Evolutionary conservation across 2,329 filamentous ascomycete genomes (phyloP).

Genomic region (Fusarium neocosmosporiellum): DNA sequence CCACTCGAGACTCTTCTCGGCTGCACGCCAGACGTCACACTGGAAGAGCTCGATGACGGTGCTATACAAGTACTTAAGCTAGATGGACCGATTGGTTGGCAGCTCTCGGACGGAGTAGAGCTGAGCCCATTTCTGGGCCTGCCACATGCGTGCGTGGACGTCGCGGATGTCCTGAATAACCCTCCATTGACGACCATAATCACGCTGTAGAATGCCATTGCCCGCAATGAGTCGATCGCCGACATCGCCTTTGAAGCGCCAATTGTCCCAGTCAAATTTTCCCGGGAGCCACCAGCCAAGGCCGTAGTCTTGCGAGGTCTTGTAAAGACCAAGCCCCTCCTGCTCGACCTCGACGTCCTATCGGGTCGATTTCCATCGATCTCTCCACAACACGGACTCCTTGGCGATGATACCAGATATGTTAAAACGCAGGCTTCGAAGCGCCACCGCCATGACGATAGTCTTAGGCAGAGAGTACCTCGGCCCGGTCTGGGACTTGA

Average conservation of each 20-base stretch:
- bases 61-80: not conserved
- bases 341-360: not conserved
- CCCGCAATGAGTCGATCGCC: not conserved
- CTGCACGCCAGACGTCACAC: not conserved
- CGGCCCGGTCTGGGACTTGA: not conserved
- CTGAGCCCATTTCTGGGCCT: not conserved
- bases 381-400: not conserved
- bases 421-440: not conserved
- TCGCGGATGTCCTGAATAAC: not conserved
- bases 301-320: not conserved
- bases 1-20: not conserved
- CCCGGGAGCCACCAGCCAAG: not conserved
- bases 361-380: not conserved
- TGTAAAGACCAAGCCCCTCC: not conserved
- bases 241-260: not conserved
- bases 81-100: not conserved
- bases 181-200: not conserved
- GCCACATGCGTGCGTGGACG: not conserved
- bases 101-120: not conserved
- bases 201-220: not conserved
- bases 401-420: not conserved
- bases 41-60: not conserved
- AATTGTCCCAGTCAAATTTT: constrained; percentile 3
- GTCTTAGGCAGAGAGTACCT: not conserved
- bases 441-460: not conserved